phyloP scores from a whole-genome alignment of 2,329 filamentous ascomycete genomes.

The Colletotrichum sp. region DNA sequence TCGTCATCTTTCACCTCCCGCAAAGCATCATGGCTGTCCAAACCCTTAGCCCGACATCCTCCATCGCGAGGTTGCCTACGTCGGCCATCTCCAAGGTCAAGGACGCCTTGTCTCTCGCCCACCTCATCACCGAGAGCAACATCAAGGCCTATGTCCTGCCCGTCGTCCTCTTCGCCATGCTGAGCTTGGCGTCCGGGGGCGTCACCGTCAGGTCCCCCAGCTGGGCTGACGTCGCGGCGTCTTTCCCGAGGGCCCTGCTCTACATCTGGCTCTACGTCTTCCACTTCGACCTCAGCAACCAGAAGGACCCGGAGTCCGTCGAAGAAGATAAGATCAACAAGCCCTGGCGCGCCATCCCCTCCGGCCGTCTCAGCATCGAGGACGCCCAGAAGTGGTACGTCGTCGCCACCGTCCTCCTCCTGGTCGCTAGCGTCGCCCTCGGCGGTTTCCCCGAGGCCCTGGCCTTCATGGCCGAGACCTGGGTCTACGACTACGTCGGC shows the following conservation, averaged over 20 bases:
- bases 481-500: conserved; percentile 45
- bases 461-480: conserved; percentile 35
- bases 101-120: not conserved
- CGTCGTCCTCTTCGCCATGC: not conserved
- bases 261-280: not conserved
- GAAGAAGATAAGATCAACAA: conserved; percentile 46
- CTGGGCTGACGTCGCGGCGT: not conserved
- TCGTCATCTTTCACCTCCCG: not conserved
- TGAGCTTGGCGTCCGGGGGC: not conserved
- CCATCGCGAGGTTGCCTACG: not conserved
- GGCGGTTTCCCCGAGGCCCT: conserved; percentile 29
- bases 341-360: conserved; percentile 35
- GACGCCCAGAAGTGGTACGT: conserved; percentile 28
- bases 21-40: not conserved
- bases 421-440: conserved; percentile 27
- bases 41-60: not conserved
- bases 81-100: not conserved
- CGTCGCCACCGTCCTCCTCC: conserved; percentile 24
- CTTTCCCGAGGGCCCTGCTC: not conserved
- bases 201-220: not conserved
- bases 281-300: conserved; percentile 42
- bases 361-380: conserved; percentile 30
- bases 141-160: not conserved
- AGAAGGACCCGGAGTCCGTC: conserved; percentile 35
- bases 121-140: not conserved